Percentiles rank a stretch among this genome's conserved stretches.
These are phyloP conservation scores for Aspergillus ibericus DNA, from an alignment of 2,329 filamentous ascomycete genomes.

Conservation along the genomic window DNA sequence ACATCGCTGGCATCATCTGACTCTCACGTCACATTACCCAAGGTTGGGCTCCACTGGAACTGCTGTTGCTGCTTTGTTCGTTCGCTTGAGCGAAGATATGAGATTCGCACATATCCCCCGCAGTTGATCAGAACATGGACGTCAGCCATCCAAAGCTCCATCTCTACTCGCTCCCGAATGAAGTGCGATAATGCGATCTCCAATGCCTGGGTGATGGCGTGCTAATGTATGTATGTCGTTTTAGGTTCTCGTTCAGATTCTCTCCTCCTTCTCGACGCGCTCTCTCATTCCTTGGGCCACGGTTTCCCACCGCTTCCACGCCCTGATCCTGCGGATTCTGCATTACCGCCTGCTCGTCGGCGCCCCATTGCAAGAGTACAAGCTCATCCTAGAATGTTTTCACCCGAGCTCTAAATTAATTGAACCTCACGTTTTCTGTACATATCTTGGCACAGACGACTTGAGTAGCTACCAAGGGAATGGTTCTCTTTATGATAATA, in stretches of 20 bases:
- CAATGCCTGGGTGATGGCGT: background rate
- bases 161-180: slow-evolving; percentile 36
- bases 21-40: background rate
- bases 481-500: slow-evolving; percentile 39
- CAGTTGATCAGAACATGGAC: slow-evolving; percentile 15
- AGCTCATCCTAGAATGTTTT: slow-evolving; percentile 75
- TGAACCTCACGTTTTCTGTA: slow-evolving; percentile 68
- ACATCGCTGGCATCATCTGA: background rate
- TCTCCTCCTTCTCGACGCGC: slow-evolving; percentile 51
- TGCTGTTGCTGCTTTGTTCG: background rate
- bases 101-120: background rate
- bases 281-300: slow-evolving; percentile 58
- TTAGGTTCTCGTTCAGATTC: slow-evolving; percentile 54
- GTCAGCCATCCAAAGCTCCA: slow-evolving; percentile 10
- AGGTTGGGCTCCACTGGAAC: background rate
- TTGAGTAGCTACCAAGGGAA: slow-evolving; percentile 48
- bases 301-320: slow-evolving; percentile 64
- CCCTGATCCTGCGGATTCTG: slow-evolving; percentile 62
- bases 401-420: slow-evolving; percentile 68
- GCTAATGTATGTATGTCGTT: background rate
- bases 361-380: slow-evolving; percentile 60
- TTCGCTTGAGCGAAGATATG: background rate
- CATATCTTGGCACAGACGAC: slow-evolving; percentile 64
- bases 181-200: slow-evolving; percentile 24
- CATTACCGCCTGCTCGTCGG: slow-evolving; percentile 63